Conservation (phyloP, 352 stramenopile species). For the Elongisporangium undulatum region DNA sequence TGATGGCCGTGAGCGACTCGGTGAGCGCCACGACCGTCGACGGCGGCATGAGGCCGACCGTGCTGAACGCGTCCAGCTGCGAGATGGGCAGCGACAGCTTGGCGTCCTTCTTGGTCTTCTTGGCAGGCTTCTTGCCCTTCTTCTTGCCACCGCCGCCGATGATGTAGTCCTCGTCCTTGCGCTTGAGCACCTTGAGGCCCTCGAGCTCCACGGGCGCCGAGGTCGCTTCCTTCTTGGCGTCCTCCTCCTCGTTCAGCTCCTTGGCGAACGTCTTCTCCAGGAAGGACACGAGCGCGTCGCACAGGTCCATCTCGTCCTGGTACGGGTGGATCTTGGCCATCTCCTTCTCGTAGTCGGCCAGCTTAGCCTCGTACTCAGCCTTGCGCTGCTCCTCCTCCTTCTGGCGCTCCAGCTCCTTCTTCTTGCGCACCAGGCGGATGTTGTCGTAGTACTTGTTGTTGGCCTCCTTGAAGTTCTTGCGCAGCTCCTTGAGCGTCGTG, state of each 20-base stretch:
- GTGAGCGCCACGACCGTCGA: conserved; percentile 77
- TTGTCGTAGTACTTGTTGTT: conserved; percentile 95
- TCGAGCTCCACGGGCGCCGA: conserved; percentile 80
- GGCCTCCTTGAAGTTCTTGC: conserved; percentile 87
- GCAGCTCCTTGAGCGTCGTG: conserved; percentile 80
- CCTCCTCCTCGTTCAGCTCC: conserved; percentile 60
- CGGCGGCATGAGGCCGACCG: conserved; percentile 89
- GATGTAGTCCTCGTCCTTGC: conserved; percentile 86
- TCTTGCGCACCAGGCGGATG: conserved; percentile 82
- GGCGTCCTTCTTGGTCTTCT: conserved; percentile 75
- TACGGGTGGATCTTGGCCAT: conserved; percentile 95
- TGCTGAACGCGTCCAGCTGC: conserved; percentile 89
- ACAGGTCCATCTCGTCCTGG: conserved; percentile 95
- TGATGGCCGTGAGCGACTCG: conserved; percentile 90
- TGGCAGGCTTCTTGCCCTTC: conserved; percentile 55
- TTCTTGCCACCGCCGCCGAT: conserved; percentile 69
- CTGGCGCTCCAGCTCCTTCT: conserved; percentile 81
- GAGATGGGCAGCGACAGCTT: conserved; percentile 78
- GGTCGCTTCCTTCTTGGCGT: conserved; percentile 30
- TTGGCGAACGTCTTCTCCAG: conserved; percentile 91
- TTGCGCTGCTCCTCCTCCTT: conserved; percentile 77
- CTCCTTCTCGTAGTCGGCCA: conserved; percentile 95
- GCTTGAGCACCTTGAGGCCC: conserved; percentile 89
- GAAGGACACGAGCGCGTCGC: conserved; percentile 92
- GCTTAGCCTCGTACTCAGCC: conserved; percentile 91